Evolutionary conservation across 306 rosid species (phyloP), one percentile per base, ranked within the genome.

Genomic region (Macrotyloma uniflorum): DNA sequence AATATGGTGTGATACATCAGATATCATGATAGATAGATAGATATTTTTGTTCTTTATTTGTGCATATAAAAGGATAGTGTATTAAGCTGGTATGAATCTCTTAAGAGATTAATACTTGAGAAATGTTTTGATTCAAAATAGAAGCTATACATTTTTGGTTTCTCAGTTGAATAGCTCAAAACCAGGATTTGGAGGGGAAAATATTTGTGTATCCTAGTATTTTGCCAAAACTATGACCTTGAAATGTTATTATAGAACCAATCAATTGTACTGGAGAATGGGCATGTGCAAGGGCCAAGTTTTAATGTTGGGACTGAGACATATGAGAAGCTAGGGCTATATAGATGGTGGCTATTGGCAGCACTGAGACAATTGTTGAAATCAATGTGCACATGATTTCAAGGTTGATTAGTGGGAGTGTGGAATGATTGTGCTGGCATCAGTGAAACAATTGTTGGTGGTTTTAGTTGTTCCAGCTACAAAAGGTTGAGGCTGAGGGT

Each of bases 401-500:
- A 8, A 3, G 3, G 79, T 69, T 75, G 79, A 79, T 79, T 24
- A 30, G 1, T 11, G 24, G n/a, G 72, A 0, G 23, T 67, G 80
- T 43, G 55, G 66, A 53, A 83, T 83, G 57, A 83, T 79, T 79
- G 86, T 83, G 86, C 54, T 83, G 77, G 74, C 86, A 74, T 38
- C 64, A 49, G 0, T 59, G 78, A 74, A 83, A 78, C 80, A 74
- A 59, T 58, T 11, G 2, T 26, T 47, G 68, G 80, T 78, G 80
- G 77, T 54, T 58, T 26, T 30, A 14, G 77, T 50, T 69, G 72
- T 76, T 53, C 79, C 49, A 20, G 70, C 50, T 53, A 50, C 40
- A 72, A 40, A 57, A 33, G 3, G 43, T 11, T 51, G 3, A 16
- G 46, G 46, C 35, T 68, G 18, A 20, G 30, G 43, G 2, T 32